Evolutionary conservation across 1,284 basidiomycete species (phyloP).

Genomic region (Moniliophthora roreri): DNA sequence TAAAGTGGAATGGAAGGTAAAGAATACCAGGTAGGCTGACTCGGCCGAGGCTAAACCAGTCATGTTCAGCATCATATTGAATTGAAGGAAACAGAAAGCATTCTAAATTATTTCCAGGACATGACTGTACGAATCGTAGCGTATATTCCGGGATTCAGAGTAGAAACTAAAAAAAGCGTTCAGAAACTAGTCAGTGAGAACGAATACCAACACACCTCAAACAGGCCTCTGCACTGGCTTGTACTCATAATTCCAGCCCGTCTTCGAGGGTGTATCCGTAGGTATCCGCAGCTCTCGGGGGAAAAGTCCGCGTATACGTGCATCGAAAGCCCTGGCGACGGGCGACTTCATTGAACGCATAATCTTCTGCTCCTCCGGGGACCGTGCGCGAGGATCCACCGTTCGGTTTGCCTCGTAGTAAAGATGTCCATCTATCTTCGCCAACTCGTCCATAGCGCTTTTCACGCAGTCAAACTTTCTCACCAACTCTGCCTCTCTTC

Average conservation of each 20-base stretch:
- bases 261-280: constrained; percentile 73
- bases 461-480: constrained; percentile 79
- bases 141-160: too few species aligned
- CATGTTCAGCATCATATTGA: too few species aligned
- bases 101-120: too few species aligned
- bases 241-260: constrained; percentile 82
- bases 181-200: too few species aligned
- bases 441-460: constrained; percentile 79
- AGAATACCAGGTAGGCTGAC: too few species aligned
- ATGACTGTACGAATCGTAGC: too few species aligned
- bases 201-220: constrained; percentile 25
- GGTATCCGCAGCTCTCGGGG: constrained; percentile 80
- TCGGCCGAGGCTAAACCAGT: too few species aligned
- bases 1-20: too few species aligned
- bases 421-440: constrained; percentile 61
- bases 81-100: too few species aligned
- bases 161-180: too few species aligned
- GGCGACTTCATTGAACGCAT: constrained; percentile 64
- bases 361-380: constrained; percentile 52
- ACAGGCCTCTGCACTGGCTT: constrained; percentile 57
- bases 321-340: constrained; percentile 72
- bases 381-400: constrained; percentile 72
- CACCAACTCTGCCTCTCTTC: constrained; percentile 61
- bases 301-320: constrained; percentile 79
- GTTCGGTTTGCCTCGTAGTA: constrained; percentile 76